Evolutionary conservation across 1,284 basidiomycete genomes (phyloP), one percentile per base, ranked within the genome.

Genomic region (Cutaneotrichosporon dermatis): DNA sequence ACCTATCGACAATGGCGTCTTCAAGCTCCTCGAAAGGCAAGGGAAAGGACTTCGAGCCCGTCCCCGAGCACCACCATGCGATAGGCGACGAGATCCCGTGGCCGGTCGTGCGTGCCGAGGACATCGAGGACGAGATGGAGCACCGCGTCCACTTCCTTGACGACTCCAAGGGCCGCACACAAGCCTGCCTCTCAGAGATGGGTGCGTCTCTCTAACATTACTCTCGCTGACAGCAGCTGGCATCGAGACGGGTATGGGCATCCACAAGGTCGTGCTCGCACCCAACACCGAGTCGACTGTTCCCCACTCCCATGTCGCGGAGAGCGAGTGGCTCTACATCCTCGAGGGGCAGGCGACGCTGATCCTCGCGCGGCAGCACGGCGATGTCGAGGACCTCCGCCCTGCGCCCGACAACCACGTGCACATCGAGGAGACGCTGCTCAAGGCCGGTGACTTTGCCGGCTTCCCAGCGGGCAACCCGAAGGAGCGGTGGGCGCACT

Each of bases 321-420:
- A 64, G 43, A 48, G 55, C 9, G 69, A 70, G 61, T 70, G 69
- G 69, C 13, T 70, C 11, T 70, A 70, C 61, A 55, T 70, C 15
- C 62, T 67, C 16, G 35, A 54, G 5, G 69, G 69, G 13, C 9
- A 13, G 6, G 67, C 54, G 9, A 57, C 48, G 12, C 63, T 69
- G 16, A 48, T 58, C 2, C 62, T 70, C 3, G 63, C 52, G 0
- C 55, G 57, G 13, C 40, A 25, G 6, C 10, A n/a, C 15, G 54
- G 54, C 4, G 54, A 56, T 34, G 41, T 41, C 11, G 56, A 58
- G 49, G 62, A 63, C 36, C 44, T 63, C n/a, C 53, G 54, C n/a
- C 56, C 62, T 9, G 45, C 44, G 15, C 54, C 50, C 7, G 57
- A 42, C 4, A 52, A 40, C 8, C 8, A 13, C 10, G 13, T 63